These are phyloP conservation scores for Hyaloperonospora brassicae DNA, from an alignment of 352 stramenopile species.

Conservation along the genomic window DNA sequence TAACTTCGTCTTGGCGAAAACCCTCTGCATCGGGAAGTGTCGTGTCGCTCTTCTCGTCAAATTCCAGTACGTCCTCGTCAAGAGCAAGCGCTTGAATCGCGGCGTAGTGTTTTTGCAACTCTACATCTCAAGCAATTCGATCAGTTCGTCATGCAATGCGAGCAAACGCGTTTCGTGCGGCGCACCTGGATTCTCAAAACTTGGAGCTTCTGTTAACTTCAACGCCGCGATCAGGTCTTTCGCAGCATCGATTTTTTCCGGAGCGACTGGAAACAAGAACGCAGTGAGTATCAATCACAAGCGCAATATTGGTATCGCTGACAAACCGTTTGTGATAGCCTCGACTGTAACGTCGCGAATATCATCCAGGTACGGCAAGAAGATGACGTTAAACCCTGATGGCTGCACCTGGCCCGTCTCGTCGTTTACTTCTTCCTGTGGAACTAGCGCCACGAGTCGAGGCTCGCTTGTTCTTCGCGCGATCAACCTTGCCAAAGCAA, in stretches of 20 bases:
- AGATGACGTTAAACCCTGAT: conserved; percentile 68
- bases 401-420: conserved; percentile 76
- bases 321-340: conserved; percentile 29
- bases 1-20: conserved; percentile 59
- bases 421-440: conserved; percentile 68
- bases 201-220: conserved; percentile 60
- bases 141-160: not conserved
- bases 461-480: conserved; percentile 68
- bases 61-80: conserved; percentile 60
- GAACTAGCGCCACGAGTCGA: conserved; percentile 62
- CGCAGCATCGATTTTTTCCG: conserved; percentile 54
- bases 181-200: conserved; percentile 74
- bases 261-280: conserved; percentile 22
- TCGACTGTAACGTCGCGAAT: conserved; percentile 61
- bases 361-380: conserved; percentile 75
- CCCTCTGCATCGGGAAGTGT: conserved; percentile 68
- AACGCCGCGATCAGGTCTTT: conserved; percentile 65
- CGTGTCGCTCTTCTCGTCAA: conserved; percentile 69
- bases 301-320: not conserved
- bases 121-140: conserved; percentile 18
- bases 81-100: conserved; percentile 71
- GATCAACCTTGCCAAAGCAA: conserved; percentile 60
- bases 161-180: not conserved
- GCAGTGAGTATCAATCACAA: conserved; percentile 6
- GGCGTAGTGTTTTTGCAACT: conserved; percentile 82